These are phyloP conservation scores for Penicillium coprophilum DNA, from an alignment of 495 filamentous ascomycete genomes.

Conservation along the genomic window DNA sequence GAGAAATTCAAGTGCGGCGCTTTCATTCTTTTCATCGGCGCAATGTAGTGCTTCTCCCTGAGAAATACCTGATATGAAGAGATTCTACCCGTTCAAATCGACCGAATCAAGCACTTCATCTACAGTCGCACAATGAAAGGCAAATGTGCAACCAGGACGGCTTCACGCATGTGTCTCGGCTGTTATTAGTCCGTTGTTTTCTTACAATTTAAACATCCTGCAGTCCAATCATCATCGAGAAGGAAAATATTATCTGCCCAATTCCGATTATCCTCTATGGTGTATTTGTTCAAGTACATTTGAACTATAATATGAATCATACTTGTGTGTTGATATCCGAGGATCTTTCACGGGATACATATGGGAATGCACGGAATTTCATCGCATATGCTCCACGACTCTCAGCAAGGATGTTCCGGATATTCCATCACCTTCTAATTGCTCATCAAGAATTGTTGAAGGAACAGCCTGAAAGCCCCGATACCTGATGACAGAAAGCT, in stretches of 20 bases:
- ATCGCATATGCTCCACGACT: background rate
- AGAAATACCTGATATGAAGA: background rate
- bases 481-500: slow-evolving; percentile 13
- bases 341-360: no score
- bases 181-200: background rate
- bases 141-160: background rate
- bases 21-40: no score
- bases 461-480: background rate
- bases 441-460: background rate
- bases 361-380: background rate
- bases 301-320: background rate
- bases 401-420: background rate
- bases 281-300: background rate
- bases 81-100: background rate
- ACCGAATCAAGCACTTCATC: background rate
- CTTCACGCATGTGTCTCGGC: background rate
- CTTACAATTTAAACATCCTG: background rate
- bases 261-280: background rate
- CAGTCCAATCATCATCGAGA: background rate
- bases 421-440: background rate
- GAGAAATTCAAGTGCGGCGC: background rate
- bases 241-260: background rate
- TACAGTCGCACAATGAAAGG: background rate
- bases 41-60: background rate
- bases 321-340: background rate